Evolutionary conservation across 2,329 filamentous ascomycete genomes (phyloP), one percentile per base, ranked within the genome.

Genomic region (Ophiosphaerella narmari): DNA sequence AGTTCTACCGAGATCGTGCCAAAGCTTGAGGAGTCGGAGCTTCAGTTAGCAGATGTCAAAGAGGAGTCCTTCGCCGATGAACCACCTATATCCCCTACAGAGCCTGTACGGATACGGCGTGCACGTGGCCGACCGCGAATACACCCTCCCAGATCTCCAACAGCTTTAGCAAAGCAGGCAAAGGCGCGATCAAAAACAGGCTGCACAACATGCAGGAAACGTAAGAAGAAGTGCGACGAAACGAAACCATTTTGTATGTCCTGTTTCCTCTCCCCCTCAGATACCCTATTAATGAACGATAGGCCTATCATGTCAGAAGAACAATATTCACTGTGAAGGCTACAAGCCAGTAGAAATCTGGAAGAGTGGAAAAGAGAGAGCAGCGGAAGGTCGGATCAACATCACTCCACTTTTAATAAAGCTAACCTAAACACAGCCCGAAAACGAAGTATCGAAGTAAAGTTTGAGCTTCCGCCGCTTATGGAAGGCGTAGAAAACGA

Each of bases 231-330:
- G 67, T 85, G 82, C 62, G 77, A 80, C 57, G 78, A 80, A 61
- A 75, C 75, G 38, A 77, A 75, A 57, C 76, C 76, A 33, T 67
- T 67, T 36, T 80, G 75, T 77, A 70, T 60, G 45, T 60, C 46
- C 36, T 42, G 34, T 24, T 7, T 13, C n/a, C 33, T 21, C 4
- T 37, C 7, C 41, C 12, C 18, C 3, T 21, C 18, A 4, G 32
- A 37, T 31, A 11, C 31, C n/a, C 29, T 23, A 40, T 68, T 75
- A 53, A 74, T 45, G 46, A 58, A 50, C 40, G 50, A 41, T 54
- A 91, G 88, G 89, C 63, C 81, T 90, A 73, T 95, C 95, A 65
- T 96, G 91, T 67, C 88, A 94, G 75, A 96, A 96, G 80, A 96
- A 96, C 70, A 90, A 91, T 7, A 90, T 96, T 11, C 85, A 92